These are phyloP conservation scores for Daldinia grandis DNA, from an alignment of 495 filamentous ascomycete genomes.

Conservation along the genomic window DNA sequence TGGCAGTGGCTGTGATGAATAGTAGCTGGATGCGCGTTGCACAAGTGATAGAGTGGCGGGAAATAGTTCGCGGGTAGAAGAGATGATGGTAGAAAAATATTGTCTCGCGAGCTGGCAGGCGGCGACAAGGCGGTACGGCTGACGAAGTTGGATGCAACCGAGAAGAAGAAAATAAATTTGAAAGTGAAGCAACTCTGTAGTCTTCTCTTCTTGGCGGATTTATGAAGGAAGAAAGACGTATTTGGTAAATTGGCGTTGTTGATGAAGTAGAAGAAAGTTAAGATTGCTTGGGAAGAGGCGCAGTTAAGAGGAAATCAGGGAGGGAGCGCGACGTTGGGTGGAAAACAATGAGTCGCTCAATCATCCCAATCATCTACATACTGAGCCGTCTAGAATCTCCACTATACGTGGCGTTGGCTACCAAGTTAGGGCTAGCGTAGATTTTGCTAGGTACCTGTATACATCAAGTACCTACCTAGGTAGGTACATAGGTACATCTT, in stretches of 20 bases:
- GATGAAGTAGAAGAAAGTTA: conserved; percentile 30
- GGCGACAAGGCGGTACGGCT: conserved; percentile 42
- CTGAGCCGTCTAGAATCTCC: not conserved
- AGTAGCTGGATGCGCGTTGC: conserved; percentile 5
- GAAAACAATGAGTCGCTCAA: conserved; percentile 35
- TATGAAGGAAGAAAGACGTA: conserved; percentile 27
- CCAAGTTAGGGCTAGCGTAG: conserved; percentile 8
- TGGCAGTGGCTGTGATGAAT: not conserved
- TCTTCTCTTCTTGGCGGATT: conserved; percentile 15
- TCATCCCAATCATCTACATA: conserved; percentile 10
- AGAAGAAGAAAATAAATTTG: conserved; percentile 34
- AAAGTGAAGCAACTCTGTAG: not conserved
- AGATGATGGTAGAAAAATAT: conserved; percentile 11
- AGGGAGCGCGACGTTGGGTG: conserved; percentile 36
- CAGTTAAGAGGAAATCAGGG: conserved; percentile 37
- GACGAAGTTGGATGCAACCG: conserved; percentile 57
- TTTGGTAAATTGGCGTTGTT: conserved; percentile 23
- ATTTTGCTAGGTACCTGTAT: not conserved
- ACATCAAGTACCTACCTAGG: not conserved
- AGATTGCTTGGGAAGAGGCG: conserved; percentile 33
- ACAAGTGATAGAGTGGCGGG: conserved; percentile 1
- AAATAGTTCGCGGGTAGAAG: conserved; percentile 6
- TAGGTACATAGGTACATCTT: not conserved
- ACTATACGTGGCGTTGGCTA: conserved; percentile 16
- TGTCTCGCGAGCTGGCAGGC: conserved; percentile 16